Evolutionary conservation across 2,329 filamentous ascomycete species (phyloP).

Genomic region (Penicillium capsulatum): DNA sequence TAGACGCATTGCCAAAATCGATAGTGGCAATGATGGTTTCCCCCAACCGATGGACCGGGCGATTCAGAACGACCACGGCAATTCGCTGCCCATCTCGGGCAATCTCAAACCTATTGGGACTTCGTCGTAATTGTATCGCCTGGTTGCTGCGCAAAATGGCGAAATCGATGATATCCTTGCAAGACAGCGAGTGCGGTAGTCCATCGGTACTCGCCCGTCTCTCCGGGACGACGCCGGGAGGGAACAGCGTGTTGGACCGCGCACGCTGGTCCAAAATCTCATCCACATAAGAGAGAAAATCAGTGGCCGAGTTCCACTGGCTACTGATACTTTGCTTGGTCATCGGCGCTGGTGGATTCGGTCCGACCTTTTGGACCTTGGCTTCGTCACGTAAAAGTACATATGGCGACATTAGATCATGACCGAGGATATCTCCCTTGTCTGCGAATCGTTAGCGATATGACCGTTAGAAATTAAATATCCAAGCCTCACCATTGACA

Average conservation of each 20-base stretch:
- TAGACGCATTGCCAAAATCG: conserved; percentile 72
- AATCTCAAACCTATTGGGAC: conserved; percentile 92
- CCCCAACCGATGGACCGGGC: conserved; percentile 82
- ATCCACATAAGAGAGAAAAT: conserved; percentile 74
- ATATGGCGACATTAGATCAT: conserved; percentile 92
- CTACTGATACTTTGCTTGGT: conserved; percentile 41
- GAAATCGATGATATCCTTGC: conserved; percentile 83
- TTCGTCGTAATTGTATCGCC: conserved; percentile 64
- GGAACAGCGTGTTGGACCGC: conserved; percentile 51
- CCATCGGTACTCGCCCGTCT: conserved; percentile 50
- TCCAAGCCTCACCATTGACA: conserved; percentile 61
- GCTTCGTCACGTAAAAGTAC: conserved; percentile 83
- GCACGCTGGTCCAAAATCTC: conserved; percentile 61
- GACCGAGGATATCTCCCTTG: conserved; percentile 80
- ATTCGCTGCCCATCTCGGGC: conserved; percentile 88
- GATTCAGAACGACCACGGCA: conserved; percentile 80
- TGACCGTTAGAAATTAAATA: neutral
- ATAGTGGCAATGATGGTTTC: conserved; percentile 80
- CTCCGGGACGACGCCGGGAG: conserved; percentile 71
- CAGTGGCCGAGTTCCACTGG: conserved; percentile 50
- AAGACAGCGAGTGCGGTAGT: conserved; percentile 54
- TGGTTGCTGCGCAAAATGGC: conserved; percentile 80
- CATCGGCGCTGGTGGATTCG: conserved; percentile 29
- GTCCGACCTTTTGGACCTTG: conserved; percentile 54
- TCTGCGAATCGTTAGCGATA: conserved; percentile 35